These are phyloP conservation scores for Calonectria multiphialidica DNA, from an alignment of 2,329 filamentous ascomycete species.

Conservation along the genomic window DNA sequence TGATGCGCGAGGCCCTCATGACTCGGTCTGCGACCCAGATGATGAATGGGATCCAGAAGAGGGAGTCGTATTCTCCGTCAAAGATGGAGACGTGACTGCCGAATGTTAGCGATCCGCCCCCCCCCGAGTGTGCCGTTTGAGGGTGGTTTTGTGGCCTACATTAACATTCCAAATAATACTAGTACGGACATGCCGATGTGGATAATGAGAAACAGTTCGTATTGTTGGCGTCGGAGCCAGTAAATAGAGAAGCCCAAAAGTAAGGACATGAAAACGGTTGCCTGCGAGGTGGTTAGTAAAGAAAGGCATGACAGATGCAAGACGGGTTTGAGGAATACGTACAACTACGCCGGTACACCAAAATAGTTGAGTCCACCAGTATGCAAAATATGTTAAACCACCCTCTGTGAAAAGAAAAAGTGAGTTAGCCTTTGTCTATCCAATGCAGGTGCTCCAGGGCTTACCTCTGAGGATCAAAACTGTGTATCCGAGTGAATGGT, in stretches of 20 bases:
- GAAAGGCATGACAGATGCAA: neutral
- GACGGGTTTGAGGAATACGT: conserved; percentile 19
- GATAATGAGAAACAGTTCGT: conserved; percentile 62
- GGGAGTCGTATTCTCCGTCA: conserved; percentile 58
- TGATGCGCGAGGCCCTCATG: conserved; percentile 56
- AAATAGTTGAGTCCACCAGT: conserved; percentile 57
- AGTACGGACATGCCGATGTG: conserved; percentile 66
- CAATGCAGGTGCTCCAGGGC: neutral
- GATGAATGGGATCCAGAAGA: conserved; percentile 61
- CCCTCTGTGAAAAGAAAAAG: conserved; percentile 46
- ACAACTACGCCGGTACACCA: conserved; percentile 64
- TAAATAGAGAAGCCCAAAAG: conserved; percentile 62
- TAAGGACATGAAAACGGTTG: conserved; percentile 59
- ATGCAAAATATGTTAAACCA: conserved; percentile 49
- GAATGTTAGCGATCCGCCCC: neutral
- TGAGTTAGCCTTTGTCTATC: conserved; percentile 9
- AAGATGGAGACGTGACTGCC: conserved; percentile 66
- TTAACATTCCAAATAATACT: conserved; percentile 62
- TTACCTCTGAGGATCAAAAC: conserved; percentile 55
- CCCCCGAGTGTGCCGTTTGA: too few species aligned
- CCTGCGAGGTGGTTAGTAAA: conserved; percentile 38
- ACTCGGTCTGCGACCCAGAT: conserved; percentile 65
- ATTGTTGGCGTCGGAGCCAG: conserved; percentile 64
- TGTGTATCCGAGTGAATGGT: conserved; percentile 73
- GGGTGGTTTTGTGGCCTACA: conserved; percentile 50